Base-by-base conservation (phyloP, 176 grass and related monocot genomes). In the Eragrostis curvula region DNA sequence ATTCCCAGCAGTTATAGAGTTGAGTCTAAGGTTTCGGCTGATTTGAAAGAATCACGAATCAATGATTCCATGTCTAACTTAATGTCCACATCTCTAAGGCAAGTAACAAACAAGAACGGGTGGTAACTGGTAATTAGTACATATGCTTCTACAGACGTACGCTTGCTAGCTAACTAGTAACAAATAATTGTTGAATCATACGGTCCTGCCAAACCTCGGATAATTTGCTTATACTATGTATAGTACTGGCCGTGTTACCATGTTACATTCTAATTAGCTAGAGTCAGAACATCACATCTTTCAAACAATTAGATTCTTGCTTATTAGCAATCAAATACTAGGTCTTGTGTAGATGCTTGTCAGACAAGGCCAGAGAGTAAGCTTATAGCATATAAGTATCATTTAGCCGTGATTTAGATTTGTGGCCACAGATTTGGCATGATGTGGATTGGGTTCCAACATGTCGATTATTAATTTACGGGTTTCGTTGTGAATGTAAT, bases 81-180 rank as follows among this genome's bases (percentile, higher is more conserved):
- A 28, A 25, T 67, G 17, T 13, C 13, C 24, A 84, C 49, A 46
- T 76, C 71, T 66, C 60, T n/a, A 67, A 66, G 60, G 17, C 73
- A 44, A 25, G 57, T 27, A 27, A 60, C 23, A 41, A 43, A 25
- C n/a, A 43, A 59, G n/a, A n/a, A n/a, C n/a, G n/a, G n/a, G n/a
- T n/a, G n/a, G n/a, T n/a, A n/a, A n/a, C 55, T 7, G 7, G 18
- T 20, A 39, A n/a, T n/a, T n/a, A n/a, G n/a, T 62, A 28, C 14
- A 71, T 32, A 17, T 28, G 58, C 8, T 73, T 64, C 43, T 51
- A 7, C 20, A 51, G 5, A 73, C 6, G 21, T 66, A 73, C 6
- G 30, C 65, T 63, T 66, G 70, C 53, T 49, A 82, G 20, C 7
- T 50, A 43, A 43, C 43, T 81, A 50, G 42, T 50, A 2, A 66